A percentile compares a stretch with the other conserved stretches of the same genome.
Conservation (phyloP, 768 basidiomycete species). For the Galerina marginata region DNA sequence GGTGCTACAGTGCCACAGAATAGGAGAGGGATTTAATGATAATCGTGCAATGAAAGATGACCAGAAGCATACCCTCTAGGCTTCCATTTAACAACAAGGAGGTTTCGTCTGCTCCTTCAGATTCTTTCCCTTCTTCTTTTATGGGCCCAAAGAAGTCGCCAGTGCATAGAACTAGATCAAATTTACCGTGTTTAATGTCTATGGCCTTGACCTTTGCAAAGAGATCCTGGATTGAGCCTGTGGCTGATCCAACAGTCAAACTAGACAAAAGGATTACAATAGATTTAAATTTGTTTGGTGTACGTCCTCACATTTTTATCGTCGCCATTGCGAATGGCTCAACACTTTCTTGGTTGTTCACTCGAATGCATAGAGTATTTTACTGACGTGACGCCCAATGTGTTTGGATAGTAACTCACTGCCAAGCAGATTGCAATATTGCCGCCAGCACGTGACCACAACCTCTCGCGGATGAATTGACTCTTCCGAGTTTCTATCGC, state of each 20-base stretch:
- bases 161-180: slow-evolving; percentile 79
- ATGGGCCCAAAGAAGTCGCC: slow-evolving; percentile 86
- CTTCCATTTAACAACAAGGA: slow-evolving; percentile 66
- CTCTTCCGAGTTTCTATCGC: too few relatives aligned
- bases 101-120: slow-evolving; percentile 38
- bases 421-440: too few relatives aligned
- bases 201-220: slow-evolving; percentile 83
- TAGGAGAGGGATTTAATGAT: slow-evolving; percentile 8
- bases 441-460: too few relatives aligned
- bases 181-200: slow-evolving; percentile 92
- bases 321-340: slow-evolving; percentile 24
- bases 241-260: slow-evolving; percentile 81
- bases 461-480: too few relatives aligned
- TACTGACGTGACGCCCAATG: too few relatives aligned
- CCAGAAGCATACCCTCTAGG: slow-evolving; percentile 58
- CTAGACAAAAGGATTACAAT: slow-evolving; percentile 31
- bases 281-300: background rate
- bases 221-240: slow-evolving; percentile 74
- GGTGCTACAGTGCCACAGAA: slow-evolving; percentile 59
- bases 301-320: slow-evolving; percentile 41
- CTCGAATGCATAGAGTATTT: too few relatives aligned
- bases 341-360: too few relatives aligned
- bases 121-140: slow-evolving; percentile 35
- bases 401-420: too few relatives aligned
- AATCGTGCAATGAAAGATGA: slow-evolving; percentile 11